Evolutionary conservation across 148 eudicot species (phyloP), one percentile per base, ranked within the genome.

Genomic region (Silene latifolia): DNA sequence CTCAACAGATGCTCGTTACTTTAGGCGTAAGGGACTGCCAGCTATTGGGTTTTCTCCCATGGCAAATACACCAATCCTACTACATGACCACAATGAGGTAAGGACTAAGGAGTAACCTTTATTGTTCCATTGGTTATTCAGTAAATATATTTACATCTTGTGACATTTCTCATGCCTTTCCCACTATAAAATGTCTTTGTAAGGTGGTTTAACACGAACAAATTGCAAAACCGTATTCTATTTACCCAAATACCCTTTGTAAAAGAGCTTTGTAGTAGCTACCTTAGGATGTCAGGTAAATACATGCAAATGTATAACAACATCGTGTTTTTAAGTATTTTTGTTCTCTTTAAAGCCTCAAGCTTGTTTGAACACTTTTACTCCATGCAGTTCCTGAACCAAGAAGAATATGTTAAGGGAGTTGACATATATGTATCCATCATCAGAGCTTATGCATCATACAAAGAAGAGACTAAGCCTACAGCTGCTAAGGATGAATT

Each of bases 21-120:
- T 90, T 72, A 84, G 97, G 83, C 72, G 69, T 54, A 81, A 24
- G 11, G 97, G 99, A 64, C 73, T 95, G 59, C 99, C 97, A 44
- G 97, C 97, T 67, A 89, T 95, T 78, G 98, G 98, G 54, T 95
- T 95, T 83, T 95, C 96, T 35, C 98, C 97, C 54, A 95, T 95
- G 96, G 93, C 93, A 14, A 92, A 92, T 82, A 95, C 97, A 85
- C 98, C 97, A 25, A 81, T 92, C 78, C 83, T 95, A 77, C 88
- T 95, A 74, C 98, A 95, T 79, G 97, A 92, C 82, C 97, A 95
- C 83, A 95, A 95, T 67, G 97, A 91, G 97, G 98, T 94, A 73
- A 59, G 39, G 42, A 35, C 42, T 35, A 2, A 11, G 9, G 69
- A 35, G 20, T 59, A 20, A 21, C 67, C 60, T 44, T 53, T 35